Conservation (phyloP, 2,329 filamentous ascomycete genomes). For the Paraconiothyrium sp. region DNA sequence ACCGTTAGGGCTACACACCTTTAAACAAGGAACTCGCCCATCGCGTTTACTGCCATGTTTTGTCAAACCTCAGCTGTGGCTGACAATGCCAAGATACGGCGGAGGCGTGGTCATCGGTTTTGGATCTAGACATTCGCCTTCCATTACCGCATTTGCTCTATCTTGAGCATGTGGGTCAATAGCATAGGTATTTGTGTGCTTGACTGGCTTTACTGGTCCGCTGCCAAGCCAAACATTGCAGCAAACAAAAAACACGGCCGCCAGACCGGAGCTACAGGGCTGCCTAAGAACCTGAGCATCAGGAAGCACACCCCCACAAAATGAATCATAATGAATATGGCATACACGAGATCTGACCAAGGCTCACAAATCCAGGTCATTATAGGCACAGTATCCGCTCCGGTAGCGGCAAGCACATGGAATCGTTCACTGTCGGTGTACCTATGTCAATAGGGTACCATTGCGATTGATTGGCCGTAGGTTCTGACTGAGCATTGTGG, state of each 20-base stretch:
- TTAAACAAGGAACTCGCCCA: not conserved
- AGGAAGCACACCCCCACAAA: too few relatives aligned
- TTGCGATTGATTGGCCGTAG: not conserved
- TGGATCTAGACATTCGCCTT: not conserved
- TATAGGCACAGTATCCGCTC: not conserved
- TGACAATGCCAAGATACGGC: slow-evolving; percentile 7
- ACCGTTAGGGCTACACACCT: not conserved
- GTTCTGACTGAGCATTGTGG: not conserved
- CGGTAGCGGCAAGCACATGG: not conserved
- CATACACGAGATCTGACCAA: not conserved
- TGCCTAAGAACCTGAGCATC: not conserved
- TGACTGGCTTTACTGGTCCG: not conserved
- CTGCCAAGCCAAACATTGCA: slow-evolving; percentile 3
- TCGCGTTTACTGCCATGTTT: slow-evolving; percentile 3
- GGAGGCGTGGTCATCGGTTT: not conserved
- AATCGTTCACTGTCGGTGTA: not conserved
- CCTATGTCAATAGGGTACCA: not conserved
- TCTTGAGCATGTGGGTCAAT: not conserved
- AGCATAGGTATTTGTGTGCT: not conserved
- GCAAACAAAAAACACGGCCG: not conserved
- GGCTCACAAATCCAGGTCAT: not conserved
- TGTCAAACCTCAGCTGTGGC: slow-evolving; percentile 9
- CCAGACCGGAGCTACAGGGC: not conserved
- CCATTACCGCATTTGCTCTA: not conserved
- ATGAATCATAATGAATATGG: too few relatives aligned